Percentiles rank a stretch among this genome's conserved stretches.
Conservation (phyloP, 225 moss, liverwort and hornwort species). For the Pleurozium schreberi region DNA sequence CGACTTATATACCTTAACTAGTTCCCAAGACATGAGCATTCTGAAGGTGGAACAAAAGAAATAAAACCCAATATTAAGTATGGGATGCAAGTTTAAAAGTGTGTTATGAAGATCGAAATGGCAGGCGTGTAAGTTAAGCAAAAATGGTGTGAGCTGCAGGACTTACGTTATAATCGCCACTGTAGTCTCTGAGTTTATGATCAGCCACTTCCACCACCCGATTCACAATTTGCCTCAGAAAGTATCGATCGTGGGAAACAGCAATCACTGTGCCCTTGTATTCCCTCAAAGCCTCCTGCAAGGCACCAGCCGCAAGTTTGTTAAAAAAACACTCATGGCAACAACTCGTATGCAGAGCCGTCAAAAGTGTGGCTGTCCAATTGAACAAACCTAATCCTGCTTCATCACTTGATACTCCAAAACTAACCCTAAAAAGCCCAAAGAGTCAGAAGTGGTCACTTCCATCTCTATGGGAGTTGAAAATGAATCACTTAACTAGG, state of each 20-base stretch:
- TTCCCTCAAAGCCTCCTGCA: constrained; percentile 84
- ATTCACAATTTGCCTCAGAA: constrained; percentile 88
- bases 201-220: constrained; percentile 83
- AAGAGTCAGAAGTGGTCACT: not conserved
- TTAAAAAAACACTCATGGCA: not conserved
- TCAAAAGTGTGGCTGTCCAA: not conserved
- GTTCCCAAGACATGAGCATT: not conserved
- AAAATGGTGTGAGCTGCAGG: not conserved
- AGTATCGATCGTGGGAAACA: constrained; percentile 94
- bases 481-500: not conserved
- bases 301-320: not conserved
- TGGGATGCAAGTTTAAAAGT: not conserved
- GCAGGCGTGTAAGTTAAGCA: not conserved
- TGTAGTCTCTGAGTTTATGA: constrained; percentile 55
- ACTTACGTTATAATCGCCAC: constrained; percentile 72
- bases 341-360: not conserved
- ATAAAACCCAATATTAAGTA: too few relatives aligned
- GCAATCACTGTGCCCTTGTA: constrained; percentile 82
- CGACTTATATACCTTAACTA: not conserved
- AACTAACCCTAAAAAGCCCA: not conserved
- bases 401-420: not conserved
- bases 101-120: not conserved
- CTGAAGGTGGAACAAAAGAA: not conserved
- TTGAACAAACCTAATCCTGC: not conserved
- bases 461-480: not conserved